phyloP scores from a whole-genome alignment of 176 grass and related monocot genomes.

The Carex cristatella region DNA sequence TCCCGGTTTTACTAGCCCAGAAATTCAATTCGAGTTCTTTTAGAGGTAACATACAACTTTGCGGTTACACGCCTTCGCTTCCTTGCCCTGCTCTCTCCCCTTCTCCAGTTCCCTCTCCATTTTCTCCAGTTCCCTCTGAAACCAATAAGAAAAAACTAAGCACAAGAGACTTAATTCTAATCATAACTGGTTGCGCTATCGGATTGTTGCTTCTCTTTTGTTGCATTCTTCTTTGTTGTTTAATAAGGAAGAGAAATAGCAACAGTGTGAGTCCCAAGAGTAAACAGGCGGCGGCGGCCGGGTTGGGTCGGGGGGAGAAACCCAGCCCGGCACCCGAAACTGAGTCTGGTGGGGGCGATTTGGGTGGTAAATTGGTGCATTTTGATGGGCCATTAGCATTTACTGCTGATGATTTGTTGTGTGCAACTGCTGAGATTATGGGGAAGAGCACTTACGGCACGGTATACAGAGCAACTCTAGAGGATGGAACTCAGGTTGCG shows the following conservation, averaged over 20 bases:
- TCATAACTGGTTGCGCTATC: constrained; percentile 35
- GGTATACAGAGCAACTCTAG: constrained; percentile 63
- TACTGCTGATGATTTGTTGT: constrained; percentile 70
- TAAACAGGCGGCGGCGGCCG: constrained; percentile 6
- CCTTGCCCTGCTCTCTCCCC: constrained; percentile 30
- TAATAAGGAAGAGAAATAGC: constrained; percentile 26
- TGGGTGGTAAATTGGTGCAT: constrained; percentile 65
- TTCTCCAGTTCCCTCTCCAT: constrained; percentile 28
- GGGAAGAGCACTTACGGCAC: constrained; percentile 74
- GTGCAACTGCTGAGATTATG: constrained; percentile 59
- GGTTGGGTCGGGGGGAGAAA: constrained; percentile 33
- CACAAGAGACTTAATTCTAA: constrained; percentile 44
- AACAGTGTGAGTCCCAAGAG: constrained; percentile 14
- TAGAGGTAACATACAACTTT: constrained; percentile 53
- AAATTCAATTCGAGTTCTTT: constrained; percentile 59
- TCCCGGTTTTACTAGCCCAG: constrained; percentile 35
- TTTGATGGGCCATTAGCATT: constrained; percentile 63
- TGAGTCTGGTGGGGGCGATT: constrained; percentile 47
- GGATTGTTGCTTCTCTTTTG: constrained; percentile 54
- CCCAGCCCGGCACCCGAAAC: constrained; percentile 7
- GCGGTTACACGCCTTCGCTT: constrained; percentile 42
- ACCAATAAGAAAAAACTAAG: constrained; percentile 16
- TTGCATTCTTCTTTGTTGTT: constrained; percentile 56
- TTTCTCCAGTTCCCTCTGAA: constrained; percentile 13
- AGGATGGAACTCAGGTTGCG: constrained; percentile 57